These are phyloP conservation scores for Populus hybrid DNA, from an alignment of 441 rosid genomes.

Conservation along the genomic window DNA sequence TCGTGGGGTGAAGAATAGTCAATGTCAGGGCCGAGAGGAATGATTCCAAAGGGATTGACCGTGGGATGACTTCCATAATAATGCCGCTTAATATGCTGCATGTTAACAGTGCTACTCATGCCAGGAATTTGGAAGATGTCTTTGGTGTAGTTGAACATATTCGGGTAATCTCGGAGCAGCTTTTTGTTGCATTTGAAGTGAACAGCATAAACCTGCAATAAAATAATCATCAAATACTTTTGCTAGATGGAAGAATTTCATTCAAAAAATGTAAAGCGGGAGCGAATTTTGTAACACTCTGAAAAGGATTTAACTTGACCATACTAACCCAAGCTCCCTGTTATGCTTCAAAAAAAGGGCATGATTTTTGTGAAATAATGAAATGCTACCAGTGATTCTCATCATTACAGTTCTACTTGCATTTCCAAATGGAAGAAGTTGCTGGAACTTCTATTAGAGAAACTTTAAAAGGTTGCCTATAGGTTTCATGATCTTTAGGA, in stretches of 20 bases:
- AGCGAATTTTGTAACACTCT: not conserved
- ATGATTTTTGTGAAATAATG: not conserved
- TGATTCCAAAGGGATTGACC: slow-evolving; percentile 65
- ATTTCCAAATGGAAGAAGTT: not conserved
- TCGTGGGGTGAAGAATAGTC: slow-evolving; percentile 61
- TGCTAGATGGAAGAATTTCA: not conserved
- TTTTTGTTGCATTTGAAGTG: slow-evolving; percentile 95
- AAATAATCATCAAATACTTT: not conserved
- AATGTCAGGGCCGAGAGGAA: slow-evolving; percentile 66
- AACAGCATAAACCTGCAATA: slow-evolving; percentile 67
- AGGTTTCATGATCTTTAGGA: not conserved
- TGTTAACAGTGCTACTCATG: slow-evolving; percentile 57
- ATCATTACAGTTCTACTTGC: not conserved
- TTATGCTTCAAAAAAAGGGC: not conserved
- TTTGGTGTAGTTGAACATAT: slow-evolving; percentile 77
- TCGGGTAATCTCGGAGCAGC: slow-evolving; percentile 69
- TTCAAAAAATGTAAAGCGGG: not conserved
- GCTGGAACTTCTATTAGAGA: not conserved
- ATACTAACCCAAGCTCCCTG: not conserved
- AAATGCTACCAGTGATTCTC: not conserved
- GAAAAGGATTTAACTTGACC: not conserved
- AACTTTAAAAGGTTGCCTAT: not conserved
- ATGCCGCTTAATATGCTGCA: slow-evolving; percentile 78
- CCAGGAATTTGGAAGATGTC: slow-evolving; percentile 69
- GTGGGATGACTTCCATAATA: slow-evolving; percentile 90